Percentiles rank a stretch among this genome's conserved stretches.
These are phyloP conservation scores for Selaginella moellendorffii DNA, from an alignment of 75 land plant species.

Conservation along the genomic window DNA sequence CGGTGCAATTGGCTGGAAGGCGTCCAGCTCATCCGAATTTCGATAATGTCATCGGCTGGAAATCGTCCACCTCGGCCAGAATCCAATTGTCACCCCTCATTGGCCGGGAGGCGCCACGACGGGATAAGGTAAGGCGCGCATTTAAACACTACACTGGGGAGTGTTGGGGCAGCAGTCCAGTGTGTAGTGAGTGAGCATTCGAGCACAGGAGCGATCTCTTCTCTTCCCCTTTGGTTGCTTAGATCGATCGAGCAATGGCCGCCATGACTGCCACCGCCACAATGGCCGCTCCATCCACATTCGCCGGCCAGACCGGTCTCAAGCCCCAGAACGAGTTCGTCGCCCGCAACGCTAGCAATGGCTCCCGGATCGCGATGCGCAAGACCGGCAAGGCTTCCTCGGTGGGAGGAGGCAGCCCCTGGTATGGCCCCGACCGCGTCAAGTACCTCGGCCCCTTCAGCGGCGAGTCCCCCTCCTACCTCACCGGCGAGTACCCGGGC, in stretches of 20 bases:
- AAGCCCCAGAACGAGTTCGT: neutral
- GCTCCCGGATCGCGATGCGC: neutral
- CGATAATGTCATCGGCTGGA: neutral
- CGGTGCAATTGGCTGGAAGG: neutral
- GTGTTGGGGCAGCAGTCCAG: too few relatives aligned
- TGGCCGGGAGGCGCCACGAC: neutral
- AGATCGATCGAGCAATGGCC: neutral
- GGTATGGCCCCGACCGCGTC: constrained; percentile 8
- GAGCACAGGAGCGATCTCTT: neutral
- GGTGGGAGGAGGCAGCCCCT: neutral
- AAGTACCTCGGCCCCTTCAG: constrained; percentile 8
- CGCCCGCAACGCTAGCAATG: neutral
- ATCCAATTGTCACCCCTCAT: neutral
- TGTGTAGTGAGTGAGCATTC: neutral
- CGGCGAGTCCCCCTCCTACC: constrained; percentile 9
- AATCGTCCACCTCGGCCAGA: neutral
- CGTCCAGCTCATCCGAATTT: neutral
- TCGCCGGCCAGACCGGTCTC: neutral
- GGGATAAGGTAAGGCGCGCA: neutral
- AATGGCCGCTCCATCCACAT: neutral
- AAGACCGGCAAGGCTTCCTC: neutral
- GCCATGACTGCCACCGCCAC: neutral
- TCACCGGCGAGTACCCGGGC: constrained; percentile 17
- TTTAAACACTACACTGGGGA: too few relatives aligned
- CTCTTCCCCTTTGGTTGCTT: neutral